Evolutionary conservation across 768 basidiomycete genomes (phyloP).

Genomic region (Psilocybe tampanensis): DNA sequence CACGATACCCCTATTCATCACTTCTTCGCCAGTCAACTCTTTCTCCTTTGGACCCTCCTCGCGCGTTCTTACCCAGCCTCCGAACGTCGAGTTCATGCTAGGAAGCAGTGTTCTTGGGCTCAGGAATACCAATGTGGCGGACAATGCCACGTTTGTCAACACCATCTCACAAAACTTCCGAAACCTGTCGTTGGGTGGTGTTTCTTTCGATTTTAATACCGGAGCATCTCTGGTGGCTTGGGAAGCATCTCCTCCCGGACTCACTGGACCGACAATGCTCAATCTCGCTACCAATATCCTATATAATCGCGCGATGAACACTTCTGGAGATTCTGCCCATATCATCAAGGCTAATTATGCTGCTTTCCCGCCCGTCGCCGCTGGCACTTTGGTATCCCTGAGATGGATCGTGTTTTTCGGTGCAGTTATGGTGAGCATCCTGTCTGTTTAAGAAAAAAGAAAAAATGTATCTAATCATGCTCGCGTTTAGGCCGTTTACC

Average conservation of each 20-base stretch:
- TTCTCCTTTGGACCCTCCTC: conserved; percentile 32
- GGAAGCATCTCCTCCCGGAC: conserved; percentile 65
- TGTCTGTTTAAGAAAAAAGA: neutral
- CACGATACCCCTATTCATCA: conserved; percentile 55
- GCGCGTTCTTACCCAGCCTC: conserved; percentile 53
- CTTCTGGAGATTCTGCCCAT: conserved; percentile 42
- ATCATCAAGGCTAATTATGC: conserved; percentile 61
- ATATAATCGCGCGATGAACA: conserved; percentile 64
- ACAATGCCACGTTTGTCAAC: conserved; percentile 63
- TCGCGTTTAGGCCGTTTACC: conserved; percentile 62
- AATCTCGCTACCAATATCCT: conserved; percentile 72
- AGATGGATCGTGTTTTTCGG: conserved; percentile 80
- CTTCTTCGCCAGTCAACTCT: conserved; percentile 43
- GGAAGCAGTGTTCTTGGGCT: conserved; percentile 42
- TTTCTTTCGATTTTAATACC: conserved; percentile 59
- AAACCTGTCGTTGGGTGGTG: conserved; percentile 65
- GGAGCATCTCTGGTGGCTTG: conserved; percentile 66
- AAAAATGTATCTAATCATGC: neutral
- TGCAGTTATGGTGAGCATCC: conserved; percentile 60
- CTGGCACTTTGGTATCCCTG: conserved; percentile 60
- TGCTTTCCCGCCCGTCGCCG: conserved; percentile 55
- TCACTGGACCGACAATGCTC: conserved; percentile 61
- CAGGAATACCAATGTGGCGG: conserved; percentile 41
- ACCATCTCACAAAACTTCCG: conserved; percentile 53
- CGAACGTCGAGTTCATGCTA: conserved; percentile 49